Percentiles rank a stretch among this genome's conserved stretches.
These are phyloP conservation scores for Pyrus bretschneideri DNA, from an alignment of 306 rosid species.

Conservation along the genomic window DNA sequence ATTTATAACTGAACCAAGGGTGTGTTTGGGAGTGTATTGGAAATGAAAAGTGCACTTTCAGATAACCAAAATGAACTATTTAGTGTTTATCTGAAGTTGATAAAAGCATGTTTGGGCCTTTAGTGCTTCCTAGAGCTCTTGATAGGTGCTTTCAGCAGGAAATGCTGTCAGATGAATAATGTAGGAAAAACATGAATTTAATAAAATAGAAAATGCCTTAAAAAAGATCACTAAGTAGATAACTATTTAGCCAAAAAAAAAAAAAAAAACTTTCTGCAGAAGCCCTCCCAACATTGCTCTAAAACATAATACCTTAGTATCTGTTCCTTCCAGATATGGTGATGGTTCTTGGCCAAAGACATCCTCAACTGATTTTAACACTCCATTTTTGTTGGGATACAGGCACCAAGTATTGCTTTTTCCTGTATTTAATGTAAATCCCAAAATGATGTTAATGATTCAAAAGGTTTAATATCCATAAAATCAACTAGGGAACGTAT, in stretches of 20 bases:
- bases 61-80: not conserved
- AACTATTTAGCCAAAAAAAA: not conserved
- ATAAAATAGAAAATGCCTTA: not conserved
- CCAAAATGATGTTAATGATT: slow-evolving; percentile 8
- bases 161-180: not conserved
- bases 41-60: not conserved
- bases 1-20: not conserved
- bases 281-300: not conserved
- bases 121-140: not conserved
- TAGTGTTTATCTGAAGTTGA: not conserved
- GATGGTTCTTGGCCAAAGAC: slow-evolving; percentile 52
- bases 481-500: not conserved
- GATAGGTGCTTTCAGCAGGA: not conserved
- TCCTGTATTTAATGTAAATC: slow-evolving; percentile 38
- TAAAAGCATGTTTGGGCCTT: not conserved
- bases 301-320: slow-evolving; percentile 34
- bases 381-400: slow-evolving; percentile 73
- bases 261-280: not conserved
- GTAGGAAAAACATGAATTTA: not conserved
- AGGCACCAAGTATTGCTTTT: slow-evolving; percentile 79
- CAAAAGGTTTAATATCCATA: slow-evolving; percentile 1
- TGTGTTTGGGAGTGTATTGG: not conserved
- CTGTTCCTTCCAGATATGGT: slow-evolving; percentile 22
- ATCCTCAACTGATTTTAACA: slow-evolving; percentile 50
- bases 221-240: not conserved